Conservation (phyloP, 176 grass and related monocot species). For the Tillandsia fasciculata region DNA sequence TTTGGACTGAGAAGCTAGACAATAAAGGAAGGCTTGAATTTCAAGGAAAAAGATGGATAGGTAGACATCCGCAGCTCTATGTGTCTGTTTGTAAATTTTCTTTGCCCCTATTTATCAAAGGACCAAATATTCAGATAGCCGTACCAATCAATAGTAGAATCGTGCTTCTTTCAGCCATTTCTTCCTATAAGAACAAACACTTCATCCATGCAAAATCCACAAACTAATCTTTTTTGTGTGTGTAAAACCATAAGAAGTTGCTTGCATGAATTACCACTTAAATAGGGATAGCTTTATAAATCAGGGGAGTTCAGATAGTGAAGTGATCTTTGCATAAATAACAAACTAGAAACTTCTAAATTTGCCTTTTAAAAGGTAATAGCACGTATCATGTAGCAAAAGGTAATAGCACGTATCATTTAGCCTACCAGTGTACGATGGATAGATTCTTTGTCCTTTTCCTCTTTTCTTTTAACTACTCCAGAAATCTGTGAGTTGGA, state of each 20-base stretch:
- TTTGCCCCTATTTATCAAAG: neutral
- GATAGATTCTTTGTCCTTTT: conserved; percentile 50
- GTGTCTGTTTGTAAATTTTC: neutral
- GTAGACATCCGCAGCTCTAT: neutral
- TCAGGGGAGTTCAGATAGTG: neutral
- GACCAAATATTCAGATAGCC: too few relatives aligned
- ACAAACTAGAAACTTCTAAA: neutral
- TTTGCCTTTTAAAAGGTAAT: neutral
- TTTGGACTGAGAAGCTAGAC: too few relatives aligned
- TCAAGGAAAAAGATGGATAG: too few relatives aligned
- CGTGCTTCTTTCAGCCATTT: neutral
- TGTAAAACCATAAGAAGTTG: too few relatives aligned
- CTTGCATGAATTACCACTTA: neutral
- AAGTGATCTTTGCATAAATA: neutral
- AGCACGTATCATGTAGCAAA: neutral
- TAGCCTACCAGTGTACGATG: conserved; percentile 71
- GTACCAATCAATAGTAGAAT: neutral
- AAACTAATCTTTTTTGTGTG: too few relatives aligned
- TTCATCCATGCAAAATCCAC: too few relatives aligned
- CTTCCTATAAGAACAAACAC: neutral
- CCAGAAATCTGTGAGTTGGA: conserved; percentile 48
- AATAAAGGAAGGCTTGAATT: too few relatives aligned
- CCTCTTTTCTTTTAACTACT: conserved; percentile 37
- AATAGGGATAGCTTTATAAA: neutral
- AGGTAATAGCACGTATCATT: conserved; percentile 7